Conservation (phyloP, 306 rosid genomes). For the Astragalus membranaceus region DNA sequence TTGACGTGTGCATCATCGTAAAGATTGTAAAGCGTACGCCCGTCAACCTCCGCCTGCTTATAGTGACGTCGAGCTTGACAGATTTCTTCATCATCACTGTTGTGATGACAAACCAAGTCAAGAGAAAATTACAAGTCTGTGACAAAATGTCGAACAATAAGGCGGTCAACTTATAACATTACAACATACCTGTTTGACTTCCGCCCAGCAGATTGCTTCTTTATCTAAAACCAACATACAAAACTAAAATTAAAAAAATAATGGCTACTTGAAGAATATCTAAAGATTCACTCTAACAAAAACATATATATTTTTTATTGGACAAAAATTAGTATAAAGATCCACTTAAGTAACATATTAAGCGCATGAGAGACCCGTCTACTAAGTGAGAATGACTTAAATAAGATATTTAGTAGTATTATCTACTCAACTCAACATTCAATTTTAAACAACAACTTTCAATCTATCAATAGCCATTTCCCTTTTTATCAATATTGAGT, state of each 20-base stretch:
- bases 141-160: neutral
- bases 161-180: neutral
- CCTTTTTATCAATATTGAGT: too few species aligned
- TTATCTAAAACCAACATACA: neutral
- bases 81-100: slow-evolving; percentile 27
- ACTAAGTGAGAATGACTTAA: too few species aligned
- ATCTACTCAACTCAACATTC: too few species aligned
- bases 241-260: neutral
- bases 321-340: too few species aligned
- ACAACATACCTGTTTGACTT: slow-evolving; percentile 8
- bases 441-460: too few species aligned
- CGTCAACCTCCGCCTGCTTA: slow-evolving; percentile 49
- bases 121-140: neutral
- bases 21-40: slow-evolving; percentile 28
- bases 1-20: slow-evolving; percentile 65
- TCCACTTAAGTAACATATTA: too few species aligned
- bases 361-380: too few species aligned
- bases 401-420: too few species aligned
- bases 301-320: too few species aligned
- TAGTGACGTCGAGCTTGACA: slow-evolving; percentile 45
- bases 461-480: too few species aligned
- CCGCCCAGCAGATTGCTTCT: neutral
- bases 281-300: too few species aligned
- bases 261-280: too few species aligned
- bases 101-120: neutral